Evolutionary conservation across 2,329 filamentous ascomycete species (phyloP).

Genomic region (Knufia petricola): DNA sequence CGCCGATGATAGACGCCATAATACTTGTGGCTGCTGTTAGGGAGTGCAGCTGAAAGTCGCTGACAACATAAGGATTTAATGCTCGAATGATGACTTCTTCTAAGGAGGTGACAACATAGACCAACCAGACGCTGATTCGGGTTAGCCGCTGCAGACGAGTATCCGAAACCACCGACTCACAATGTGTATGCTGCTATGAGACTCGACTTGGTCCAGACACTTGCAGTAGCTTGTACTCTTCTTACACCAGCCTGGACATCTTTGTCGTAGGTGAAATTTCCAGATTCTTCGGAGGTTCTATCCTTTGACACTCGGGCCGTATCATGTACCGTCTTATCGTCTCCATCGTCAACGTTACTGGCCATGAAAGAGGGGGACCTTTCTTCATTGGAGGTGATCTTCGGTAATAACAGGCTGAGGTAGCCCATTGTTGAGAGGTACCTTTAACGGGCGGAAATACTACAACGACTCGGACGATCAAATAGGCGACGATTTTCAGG

Average conservation of each 20-base stretch:
- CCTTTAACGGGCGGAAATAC: not conserved
- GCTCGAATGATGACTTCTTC: constrained; percentile 28
- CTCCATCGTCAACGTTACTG: not conserved
- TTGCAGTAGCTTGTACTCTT: constrained; percentile 33
- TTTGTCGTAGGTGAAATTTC: not conserved
- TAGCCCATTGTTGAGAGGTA: not conserved
- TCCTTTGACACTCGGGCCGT: not conserved
- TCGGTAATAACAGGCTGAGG: not conserved
- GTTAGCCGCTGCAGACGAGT: too few species aligned
- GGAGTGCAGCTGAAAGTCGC: constrained; percentile 42
- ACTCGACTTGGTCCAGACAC: constrained; percentile 31
- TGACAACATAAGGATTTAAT: constrained; percentile 42
- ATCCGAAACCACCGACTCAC: too few species aligned
- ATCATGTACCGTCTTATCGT: not conserved
- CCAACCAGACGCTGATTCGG: constrained; percentile 33
- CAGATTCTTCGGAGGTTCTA: not conserved
- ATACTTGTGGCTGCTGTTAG: constrained; percentile 44
- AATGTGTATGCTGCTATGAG: constrained; percentile 21
- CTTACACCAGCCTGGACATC: constrained; percentile 28
- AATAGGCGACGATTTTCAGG: too few species aligned
- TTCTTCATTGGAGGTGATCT: not conserved
- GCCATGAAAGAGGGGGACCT: not conserved
- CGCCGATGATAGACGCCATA: constrained; percentile 45
- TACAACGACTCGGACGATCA: not conserved
- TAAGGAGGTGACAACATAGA: constrained; percentile 30